Percentiles rank a stretch among this genome's conserved stretches.
phyloP scores from a whole-genome alignment of 176 grass and related monocot species.

The Rhynchospora pubera region DNA sequence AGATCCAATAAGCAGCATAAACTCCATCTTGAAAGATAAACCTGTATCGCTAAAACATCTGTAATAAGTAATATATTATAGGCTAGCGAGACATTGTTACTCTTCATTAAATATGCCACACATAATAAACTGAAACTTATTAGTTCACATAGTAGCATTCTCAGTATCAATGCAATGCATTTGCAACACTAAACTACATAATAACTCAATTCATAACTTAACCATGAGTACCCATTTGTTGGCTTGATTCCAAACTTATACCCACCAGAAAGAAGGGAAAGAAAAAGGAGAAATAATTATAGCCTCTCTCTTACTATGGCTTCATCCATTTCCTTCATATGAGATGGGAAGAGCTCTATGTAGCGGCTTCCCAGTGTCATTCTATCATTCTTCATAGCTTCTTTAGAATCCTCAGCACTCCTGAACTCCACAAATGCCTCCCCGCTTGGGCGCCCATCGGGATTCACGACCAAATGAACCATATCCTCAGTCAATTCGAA shows the following conservation, averaged over 20 bases:
- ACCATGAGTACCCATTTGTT: not conserved
- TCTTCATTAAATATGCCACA: not conserved
- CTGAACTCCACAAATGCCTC: constrained; percentile 42
- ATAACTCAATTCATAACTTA: not conserved
- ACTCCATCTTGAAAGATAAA: not conserved
- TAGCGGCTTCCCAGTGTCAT: constrained; percentile 40
- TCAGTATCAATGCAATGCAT: not conserved
- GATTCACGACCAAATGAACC: constrained; percentile 26
- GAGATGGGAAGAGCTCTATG: constrained; percentile 30
- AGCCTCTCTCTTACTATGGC: not conserved
- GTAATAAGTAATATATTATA: not conserved
- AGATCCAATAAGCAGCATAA: not conserved
- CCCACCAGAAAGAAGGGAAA: not conserved
- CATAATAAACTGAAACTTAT: not conserved
- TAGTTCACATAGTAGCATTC: not conserved
- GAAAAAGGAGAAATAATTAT: not conserved
- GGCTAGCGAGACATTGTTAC: not conserved
- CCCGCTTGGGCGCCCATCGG: constrained; percentile 30
- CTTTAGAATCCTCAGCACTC: constrained; percentile 21
- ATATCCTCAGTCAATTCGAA: constrained; percentile 19
- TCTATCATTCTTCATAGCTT: constrained; percentile 39
- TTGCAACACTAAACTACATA: not conserved
- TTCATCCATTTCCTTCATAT: constrained; percentile 26
- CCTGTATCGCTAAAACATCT: not conserved
- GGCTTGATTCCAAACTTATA: not conserved